Percentiles rank a stretch among this genome's conserved stretches.
Conservation (phyloP, 1,284 basidiomycete species). For the Xerocomus amazonicus region DNA sequence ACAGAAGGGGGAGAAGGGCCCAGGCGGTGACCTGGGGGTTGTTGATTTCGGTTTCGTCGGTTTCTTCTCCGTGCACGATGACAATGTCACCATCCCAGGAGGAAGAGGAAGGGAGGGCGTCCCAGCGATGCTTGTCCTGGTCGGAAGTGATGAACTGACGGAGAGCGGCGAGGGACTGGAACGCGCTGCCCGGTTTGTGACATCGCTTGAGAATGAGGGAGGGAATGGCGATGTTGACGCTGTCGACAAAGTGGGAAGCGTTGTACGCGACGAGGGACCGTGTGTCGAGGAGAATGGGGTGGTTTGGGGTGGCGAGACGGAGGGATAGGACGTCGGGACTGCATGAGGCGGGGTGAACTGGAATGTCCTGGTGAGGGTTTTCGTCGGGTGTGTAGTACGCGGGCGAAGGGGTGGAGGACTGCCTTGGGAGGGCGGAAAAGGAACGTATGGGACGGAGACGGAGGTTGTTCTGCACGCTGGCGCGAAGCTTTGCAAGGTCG, state of each 20-base stretch:
- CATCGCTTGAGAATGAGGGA: constrained; percentile 84
- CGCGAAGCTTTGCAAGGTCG: constrained; percentile 61
- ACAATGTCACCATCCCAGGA: constrained; percentile 74
- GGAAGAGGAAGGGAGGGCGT: constrained; percentile 44
- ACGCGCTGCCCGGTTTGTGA: constrained; percentile 59
- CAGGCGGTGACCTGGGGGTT: constrained; percentile 56
- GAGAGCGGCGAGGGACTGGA: constrained; percentile 62
- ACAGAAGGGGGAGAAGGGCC: constrained; percentile 60
- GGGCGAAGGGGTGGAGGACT: constrained; percentile 36
- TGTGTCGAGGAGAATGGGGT: constrained; percentile 76
- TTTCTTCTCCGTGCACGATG: constrained; percentile 67
- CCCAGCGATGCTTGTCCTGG: constrained; percentile 59
- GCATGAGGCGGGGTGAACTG: constrained; percentile 31
- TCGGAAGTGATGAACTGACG: constrained; percentile 78
- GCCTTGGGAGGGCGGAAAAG: constrained; percentile 43
- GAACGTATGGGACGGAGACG: constrained; percentile 70
- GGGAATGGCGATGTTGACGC: constrained; percentile 80
- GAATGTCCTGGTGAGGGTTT: constrained; percentile 10
- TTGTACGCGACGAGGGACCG: constrained; percentile 66
- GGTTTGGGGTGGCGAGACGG: constrained; percentile 47
- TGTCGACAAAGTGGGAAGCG: constrained; percentile 58
- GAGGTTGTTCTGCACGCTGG: constrained; percentile 69
- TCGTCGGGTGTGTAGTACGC: constrained; percentile 61
- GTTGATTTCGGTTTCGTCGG: constrained; percentile 58
- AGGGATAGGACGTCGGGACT: constrained; percentile 46